These are phyloP conservation scores for Metarhizium robertsii DNA, from an alignment of 2,329 filamentous ascomycete genomes.

Conservation along the genomic window DNA sequence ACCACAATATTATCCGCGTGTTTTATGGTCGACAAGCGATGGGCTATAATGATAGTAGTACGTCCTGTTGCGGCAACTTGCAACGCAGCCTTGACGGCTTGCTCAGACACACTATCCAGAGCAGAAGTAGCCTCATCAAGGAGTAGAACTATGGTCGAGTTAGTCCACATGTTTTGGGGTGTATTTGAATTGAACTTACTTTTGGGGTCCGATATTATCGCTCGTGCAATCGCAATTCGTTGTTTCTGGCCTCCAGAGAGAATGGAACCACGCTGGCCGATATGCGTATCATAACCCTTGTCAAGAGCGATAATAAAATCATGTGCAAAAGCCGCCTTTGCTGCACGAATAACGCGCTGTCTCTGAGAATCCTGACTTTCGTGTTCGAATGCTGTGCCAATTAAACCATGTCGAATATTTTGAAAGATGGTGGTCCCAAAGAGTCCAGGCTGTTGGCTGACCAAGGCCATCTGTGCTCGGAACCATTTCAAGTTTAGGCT, in stretches of 20 bases:
- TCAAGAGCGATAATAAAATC: conserved; percentile 40
- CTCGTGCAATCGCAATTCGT: conserved; percentile 10
- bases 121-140: conserved; percentile 90
- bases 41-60: conserved; percentile 89
- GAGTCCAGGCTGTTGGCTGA: conserved; percentile 44
- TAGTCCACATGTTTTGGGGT: too few species aligned
- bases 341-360: conserved; percentile 33
- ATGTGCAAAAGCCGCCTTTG: conserved; percentile 38
- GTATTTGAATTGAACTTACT: too few species aligned
- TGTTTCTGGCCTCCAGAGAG: conserved; percentile 30
- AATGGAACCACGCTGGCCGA: conserved; percentile 54
- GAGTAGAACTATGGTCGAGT: conserved; percentile 54
- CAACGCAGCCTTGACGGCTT: conserved; percentile 79
- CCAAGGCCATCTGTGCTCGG: conserved; percentile 42
- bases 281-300: conserved; percentile 40
- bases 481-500: conserved; percentile 40
- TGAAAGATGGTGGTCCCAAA: conserved; percentile 43
- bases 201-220: conserved; percentile 70
- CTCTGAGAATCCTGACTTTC: conserved; percentile 7
- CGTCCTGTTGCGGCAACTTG: conserved; percentile 67
- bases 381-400: conserved; percentile 34
- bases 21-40: conserved; percentile 85
- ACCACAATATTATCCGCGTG: conserved; percentile 53
- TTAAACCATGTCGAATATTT: conserved; percentile 40
- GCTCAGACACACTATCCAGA: conserved; percentile 85